Evolutionary conservation across 495 filamentous ascomycete genomes (phyloP), one percentile per base, ranked within the genome.

Genomic region (Penicillium fimorum): DNA sequence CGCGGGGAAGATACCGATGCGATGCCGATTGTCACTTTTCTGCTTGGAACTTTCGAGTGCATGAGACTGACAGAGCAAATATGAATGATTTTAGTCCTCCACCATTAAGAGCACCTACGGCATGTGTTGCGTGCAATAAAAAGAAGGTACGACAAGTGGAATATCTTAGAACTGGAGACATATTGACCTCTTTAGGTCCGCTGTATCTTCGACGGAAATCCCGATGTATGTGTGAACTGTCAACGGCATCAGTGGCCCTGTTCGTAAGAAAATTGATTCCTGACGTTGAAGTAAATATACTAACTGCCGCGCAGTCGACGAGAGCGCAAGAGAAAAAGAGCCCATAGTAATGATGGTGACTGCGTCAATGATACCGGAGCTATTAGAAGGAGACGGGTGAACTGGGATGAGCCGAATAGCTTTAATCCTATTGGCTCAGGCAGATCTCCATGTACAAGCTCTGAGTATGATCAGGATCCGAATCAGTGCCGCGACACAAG

Each of bases 51-150:
- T 5, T 27, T 27, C 25, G 25, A 27, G 5, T 27, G 15, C 13
- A 15, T 17, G 8, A 12, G 2, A 25, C 15, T 8, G 44, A 47
- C 27, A 17, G n/a, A 30, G 17, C 17, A 13, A 47, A 15, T n/a
- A 63, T 63, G 60, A 35, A 29, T 30, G 25, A 47, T 29, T 61
- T 59, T 43, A 64, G 48, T 27, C 61, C 61, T 10, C 61, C 58
- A 4, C 58, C 58, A 44, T 42, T 67, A 11, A 46, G 64, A 8
- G 64, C 64, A 47, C 55, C 64, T 5, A 60, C 56, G 12, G 64
- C 64, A 20, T 67, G 64, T 55, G 53, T 64, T 13, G 64, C 58
- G 7, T 64, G 64, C 33, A 67, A 67, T 46, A 67, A 67, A 33
- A 67, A 62, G 29, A 67, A 67, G 56, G 64, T 64, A 41, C 38